A percentile compares a stretch with the other conserved stretches of the same genome.
phyloP scores from a whole-genome alignment of 768 basidiomycete species.

The Termitomyces sp. region DNA sequence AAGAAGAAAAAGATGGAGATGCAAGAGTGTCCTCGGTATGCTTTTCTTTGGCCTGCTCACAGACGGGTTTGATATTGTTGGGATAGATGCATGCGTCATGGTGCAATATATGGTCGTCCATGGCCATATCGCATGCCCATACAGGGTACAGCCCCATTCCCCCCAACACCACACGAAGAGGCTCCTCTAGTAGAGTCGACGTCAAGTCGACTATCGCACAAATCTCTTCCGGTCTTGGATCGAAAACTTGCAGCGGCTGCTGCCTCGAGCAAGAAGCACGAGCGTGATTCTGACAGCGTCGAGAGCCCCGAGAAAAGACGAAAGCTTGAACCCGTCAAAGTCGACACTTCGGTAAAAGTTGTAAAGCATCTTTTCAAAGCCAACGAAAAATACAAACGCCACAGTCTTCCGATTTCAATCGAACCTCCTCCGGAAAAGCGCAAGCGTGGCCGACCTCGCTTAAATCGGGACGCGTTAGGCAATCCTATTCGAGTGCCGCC shows the following conservation, averaged over 20 bases:
- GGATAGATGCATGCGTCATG: conserved; percentile 71
- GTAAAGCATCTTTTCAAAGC: conserved; percentile 7
- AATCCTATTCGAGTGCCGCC: conserved; percentile 9
- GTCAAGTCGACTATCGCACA: conserved; percentile 46
- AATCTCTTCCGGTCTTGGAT: conserved; percentile 45
- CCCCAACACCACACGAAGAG: conserved; percentile 48
- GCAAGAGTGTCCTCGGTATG: conserved; percentile 74
- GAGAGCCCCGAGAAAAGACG: conserved; percentile 43
- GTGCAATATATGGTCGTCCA: conserved; percentile 64
- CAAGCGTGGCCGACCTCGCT: conserved; percentile 37
- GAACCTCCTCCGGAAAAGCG: conserved; percentile 24
- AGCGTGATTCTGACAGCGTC: conserved; percentile 24
- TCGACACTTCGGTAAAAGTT: conserved; percentile 21
- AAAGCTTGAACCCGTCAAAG: conserved; percentile 36
- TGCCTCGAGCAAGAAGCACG: conserved; percentile 26
- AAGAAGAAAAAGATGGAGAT: conserved; percentile 48
- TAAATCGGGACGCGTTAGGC: conserved; percentile 23
- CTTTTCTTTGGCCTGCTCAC: conserved; percentile 13
- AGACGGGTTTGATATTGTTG: not conserved
- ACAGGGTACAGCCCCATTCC: conserved; percentile 35
- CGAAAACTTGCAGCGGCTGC: conserved; percentile 45
- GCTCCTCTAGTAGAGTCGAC: conserved; percentile 41
- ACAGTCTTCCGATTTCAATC: conserved; percentile 12
- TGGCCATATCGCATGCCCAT: conserved; percentile 66
- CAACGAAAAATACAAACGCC: conserved; percentile 7